A percentile compares a stretch with the other conserved stretches of the same genome.
Conservation (phyloP, 2,329 filamentous ascomycete species). For the Pseudogymnoascus sp. region DNA sequence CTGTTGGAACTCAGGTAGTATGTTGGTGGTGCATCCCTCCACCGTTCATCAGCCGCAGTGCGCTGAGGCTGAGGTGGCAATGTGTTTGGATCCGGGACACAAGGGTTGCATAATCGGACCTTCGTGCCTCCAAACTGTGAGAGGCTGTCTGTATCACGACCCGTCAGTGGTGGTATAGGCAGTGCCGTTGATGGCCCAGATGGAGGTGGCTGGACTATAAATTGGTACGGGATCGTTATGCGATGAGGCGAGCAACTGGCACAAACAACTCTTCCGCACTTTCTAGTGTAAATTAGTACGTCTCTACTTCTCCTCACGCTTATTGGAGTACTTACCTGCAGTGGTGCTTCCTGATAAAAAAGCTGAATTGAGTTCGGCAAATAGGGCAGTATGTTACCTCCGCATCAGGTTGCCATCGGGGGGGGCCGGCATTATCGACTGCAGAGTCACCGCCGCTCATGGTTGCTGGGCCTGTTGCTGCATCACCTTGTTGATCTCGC, state of each 20-base stretch:
- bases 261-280: conserved; percentile 91
- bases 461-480: background rate
- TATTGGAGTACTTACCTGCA: conserved; percentile 54
- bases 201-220: conserved; percentile 70
- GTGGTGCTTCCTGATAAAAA: conserved; percentile 86
- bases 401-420: conserved; percentile 80
- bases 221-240: conserved; percentile 89
- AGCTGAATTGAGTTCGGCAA: conserved; percentile 69
- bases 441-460: background rate
- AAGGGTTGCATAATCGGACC: conserved; percentile 64
- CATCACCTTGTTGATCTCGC: background rate
- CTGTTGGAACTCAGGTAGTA: conserved; percentile 10
- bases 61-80: conserved; percentile 37
- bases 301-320: background rate
- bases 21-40: conserved; percentile 8
- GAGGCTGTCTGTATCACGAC: conserved; percentile 23
- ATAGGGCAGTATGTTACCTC: conserved; percentile 81
- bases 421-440: conserved; percentile 43
- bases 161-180: conserved; percentile 1
- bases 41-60: background rate
- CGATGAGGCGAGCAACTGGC: conserved; percentile 83
- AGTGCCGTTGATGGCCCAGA: conserved; percentile 24
- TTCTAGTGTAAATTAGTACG: conserved; percentile 38
- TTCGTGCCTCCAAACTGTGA: conserved; percentile 53
- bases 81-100: conserved; percentile 61